phyloP scores from a whole-genome alignment of 1,284 basidiomycete genomes.

The Ganoderma boninense region DNA sequence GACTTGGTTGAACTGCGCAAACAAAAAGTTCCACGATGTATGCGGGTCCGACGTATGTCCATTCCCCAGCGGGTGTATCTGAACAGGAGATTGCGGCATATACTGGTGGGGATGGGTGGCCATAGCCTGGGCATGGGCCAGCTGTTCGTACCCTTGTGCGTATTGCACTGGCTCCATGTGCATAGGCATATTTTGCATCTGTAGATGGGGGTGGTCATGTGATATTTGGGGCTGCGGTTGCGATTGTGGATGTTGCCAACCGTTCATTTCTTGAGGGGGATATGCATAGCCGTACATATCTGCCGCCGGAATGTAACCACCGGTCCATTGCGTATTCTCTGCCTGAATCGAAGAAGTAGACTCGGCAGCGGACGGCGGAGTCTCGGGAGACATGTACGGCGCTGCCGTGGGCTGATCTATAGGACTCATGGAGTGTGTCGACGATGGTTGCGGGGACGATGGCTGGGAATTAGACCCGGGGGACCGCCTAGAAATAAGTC shows the following conservation, averaged over 20 bases:
- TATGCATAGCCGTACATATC: slow-evolving; percentile 32
- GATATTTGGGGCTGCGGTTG: slow-evolving; percentile 24
- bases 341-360: slow-evolving; percentile 7
- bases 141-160: slow-evolving; percentile 27
- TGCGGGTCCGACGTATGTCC: slow-evolving; percentile 37
- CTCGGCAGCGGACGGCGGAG: slow-evolving; percentile 12
- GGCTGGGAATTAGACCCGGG: slow-evolving; percentile 50
- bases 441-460: slow-evolving; percentile 44
- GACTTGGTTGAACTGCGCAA: slow-evolving; percentile 38
- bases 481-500: slow-evolving; percentile 63
- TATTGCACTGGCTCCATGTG: slow-evolving; percentile 29
- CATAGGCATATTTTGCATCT: slow-evolving; percentile 24
- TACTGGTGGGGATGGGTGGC: slow-evolving; percentile 20
- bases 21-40: slow-evolving; percentile 41
- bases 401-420: slow-evolving; percentile 28
- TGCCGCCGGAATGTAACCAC: slow-evolving; percentile 20
- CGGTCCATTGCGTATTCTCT: slow-evolving; percentile 20
- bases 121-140: slow-evolving; percentile 16
- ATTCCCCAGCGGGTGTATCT: slow-evolving; percentile 24
- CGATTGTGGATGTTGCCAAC: slow-evolving; percentile 37
- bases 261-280: slow-evolving; percentile 28
- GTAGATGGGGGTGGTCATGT: slow-evolving; percentile 28
- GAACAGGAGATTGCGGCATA: slow-evolving; percentile 32
- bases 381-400: slow-evolving; percentile 30
- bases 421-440: slow-evolving; percentile 37